Conservation (phyloP, 192 early-diverging fungal species). For the Podila verticillata region DNA sequence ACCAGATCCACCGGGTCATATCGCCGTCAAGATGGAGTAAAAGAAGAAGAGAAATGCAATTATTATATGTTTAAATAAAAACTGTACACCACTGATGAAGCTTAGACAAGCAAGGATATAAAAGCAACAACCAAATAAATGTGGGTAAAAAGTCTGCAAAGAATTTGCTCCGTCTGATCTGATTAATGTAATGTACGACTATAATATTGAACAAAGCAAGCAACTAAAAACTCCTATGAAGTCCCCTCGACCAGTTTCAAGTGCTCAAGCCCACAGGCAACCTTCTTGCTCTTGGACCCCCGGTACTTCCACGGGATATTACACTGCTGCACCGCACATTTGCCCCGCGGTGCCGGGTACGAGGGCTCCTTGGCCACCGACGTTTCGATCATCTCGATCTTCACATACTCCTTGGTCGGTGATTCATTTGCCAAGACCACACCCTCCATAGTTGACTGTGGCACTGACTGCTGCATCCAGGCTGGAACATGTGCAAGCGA, state of each 20-base stretch:
- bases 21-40: constrained; percentile 30
- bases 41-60: no score
- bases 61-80: no score
- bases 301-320: constrained; percentile 65
- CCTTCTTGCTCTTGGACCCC: constrained; percentile 52
- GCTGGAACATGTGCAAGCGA: constrained; percentile 28
- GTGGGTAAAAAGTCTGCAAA: no score
- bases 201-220: background rate
- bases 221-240: background rate
- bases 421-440: background rate
- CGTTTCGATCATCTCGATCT: constrained; percentile 22
- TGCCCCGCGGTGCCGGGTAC: constrained; percentile 59
- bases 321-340: constrained; percentile 62
- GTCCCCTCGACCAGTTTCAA: constrained; percentile 41
- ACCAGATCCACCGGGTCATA: background rate
- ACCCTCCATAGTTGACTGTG: background rate
- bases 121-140: no score
- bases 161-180: background rate
- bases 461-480: constrained; percentile 28
- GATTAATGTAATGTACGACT: background rate
- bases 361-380: constrained; percentile 37
- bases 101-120: no score
- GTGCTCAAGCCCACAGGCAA: constrained; percentile 73
- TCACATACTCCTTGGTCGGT: constrained; percentile 16
- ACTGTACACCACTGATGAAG: no score